These are phyloP conservation scores for Vitis amurensis DNA, from an alignment of 164 flowering plant genomes.

Conservation along the genomic window DNA sequence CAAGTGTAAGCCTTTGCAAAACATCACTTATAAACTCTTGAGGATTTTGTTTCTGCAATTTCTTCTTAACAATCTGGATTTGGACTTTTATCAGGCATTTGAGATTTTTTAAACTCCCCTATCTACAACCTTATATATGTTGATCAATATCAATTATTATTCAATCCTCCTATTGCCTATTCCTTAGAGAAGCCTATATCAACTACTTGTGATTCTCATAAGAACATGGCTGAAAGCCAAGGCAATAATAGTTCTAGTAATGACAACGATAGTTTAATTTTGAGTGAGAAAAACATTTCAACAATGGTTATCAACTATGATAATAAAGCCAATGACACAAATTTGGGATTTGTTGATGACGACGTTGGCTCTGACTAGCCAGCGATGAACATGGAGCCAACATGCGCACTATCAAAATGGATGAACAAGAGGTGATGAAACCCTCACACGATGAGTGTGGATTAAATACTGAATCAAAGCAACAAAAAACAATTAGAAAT, in stretches of 20 bases:
- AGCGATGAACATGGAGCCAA: constrained; percentile 22
- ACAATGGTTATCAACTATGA: constrained; percentile 33
- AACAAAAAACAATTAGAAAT: constrained; percentile 67
- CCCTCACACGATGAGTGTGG: constrained; percentile 33
- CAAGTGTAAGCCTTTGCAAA: constrained; percentile 56
- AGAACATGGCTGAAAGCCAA: constrained; percentile 74
- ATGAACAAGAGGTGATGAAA: constrained; percentile 36
- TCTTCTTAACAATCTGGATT: constrained; percentile 20
- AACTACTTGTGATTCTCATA: constrained; percentile 37
- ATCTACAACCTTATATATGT: constrained; percentile 74
- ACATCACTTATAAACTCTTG: background rate
- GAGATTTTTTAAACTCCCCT: constrained; percentile 88
- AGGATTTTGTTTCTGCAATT: background rate
- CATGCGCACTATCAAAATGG: constrained; percentile 23
- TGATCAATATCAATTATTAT: constrained; percentile 58
- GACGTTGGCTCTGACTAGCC: constrained; percentile 42
- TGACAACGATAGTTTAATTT: constrained; percentile 69
- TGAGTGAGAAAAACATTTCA: constrained; percentile 52
- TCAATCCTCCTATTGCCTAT: constrained; percentile 28
- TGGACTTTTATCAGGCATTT: constrained; percentile 66
- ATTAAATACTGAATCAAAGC: constrained; percentile 46
- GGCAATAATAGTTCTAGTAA: constrained; percentile 78
- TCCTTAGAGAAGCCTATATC: constrained; percentile 61
- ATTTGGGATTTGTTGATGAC: constrained; percentile 44
- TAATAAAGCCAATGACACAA: constrained; percentile 48